A percentile compares a stretch with the other conserved stretches of the same genome.
phyloP scores from a whole-genome alignment of 331 rosid species.

The Rhamnella rubrinervis region DNA sequence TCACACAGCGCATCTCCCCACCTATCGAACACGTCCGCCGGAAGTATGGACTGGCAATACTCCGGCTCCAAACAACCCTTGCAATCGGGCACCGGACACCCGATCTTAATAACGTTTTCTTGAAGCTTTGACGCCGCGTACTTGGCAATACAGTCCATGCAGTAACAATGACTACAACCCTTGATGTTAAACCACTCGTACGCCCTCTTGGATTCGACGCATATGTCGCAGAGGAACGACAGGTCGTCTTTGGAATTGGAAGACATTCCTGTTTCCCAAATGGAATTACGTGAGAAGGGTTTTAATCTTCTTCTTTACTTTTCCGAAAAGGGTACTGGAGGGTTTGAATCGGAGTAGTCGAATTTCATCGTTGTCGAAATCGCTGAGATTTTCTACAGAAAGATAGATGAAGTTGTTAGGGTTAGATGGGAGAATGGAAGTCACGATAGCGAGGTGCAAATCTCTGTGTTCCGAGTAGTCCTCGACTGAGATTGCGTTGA shows the following conservation, averaged over 20 bases:
- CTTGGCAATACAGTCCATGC: constrained; percentile 36
- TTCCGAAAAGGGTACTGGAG: neutral
- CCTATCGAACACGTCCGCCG: constrained; percentile 30
- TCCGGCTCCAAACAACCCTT: constrained; percentile 48
- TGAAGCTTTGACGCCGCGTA: constrained; percentile 57
- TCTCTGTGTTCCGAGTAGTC: constrained; percentile 4
- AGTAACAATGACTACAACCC: constrained; percentile 53
- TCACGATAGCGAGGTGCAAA: constrained; percentile 20
- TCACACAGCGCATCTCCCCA: constrained; percentile 70
- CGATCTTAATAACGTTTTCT: constrained; percentile 41
- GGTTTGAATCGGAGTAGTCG: constrained; percentile 12
- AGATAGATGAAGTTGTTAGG: constrained; percentile 32
- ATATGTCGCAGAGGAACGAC: constrained; percentile 53
- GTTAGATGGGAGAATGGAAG: constrained; percentile 7
- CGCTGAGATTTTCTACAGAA: constrained; percentile 10
- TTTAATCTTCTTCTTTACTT: neutral
- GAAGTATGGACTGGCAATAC: constrained; percentile 42
- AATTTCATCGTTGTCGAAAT: constrained; percentile 30
- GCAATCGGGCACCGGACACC: constrained; percentile 57
- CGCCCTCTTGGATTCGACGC: constrained; percentile 37
- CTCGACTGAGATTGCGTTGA: constrained; percentile 33
- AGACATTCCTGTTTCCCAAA: constrained; percentile 14
- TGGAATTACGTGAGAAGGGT: neutral
- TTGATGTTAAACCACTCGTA: constrained; percentile 30
- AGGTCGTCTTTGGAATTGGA: constrained; percentile 12